Evolutionary conservation across 169 alveolate genomes (phyloP), one percentile per base, ranked within the genome.

Genomic region (Eimeria maxima): DNA sequence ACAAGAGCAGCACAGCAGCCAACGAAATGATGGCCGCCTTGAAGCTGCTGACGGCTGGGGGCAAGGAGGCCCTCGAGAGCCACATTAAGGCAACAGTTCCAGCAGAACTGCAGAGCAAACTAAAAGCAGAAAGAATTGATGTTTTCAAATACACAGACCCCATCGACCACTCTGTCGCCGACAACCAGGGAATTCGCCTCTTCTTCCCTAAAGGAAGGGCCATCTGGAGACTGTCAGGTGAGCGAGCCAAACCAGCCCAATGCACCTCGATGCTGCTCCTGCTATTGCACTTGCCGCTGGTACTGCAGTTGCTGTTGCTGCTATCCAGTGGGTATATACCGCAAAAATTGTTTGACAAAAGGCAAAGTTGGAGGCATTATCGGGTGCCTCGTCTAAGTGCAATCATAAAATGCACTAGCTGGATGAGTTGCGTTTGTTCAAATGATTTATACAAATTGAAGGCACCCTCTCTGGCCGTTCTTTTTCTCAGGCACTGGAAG

Each of bases 141-240:
- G 97, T 97, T 86, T 98, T 98, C 93, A 97, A 97, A 91, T 99
- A 98, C 93, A 96, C 63, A 53, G 99, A 99, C 88, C 99, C 99
- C 45, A 99, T 99, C 53, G 99, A 99, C 96, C 97, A 98, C n/a
- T 97, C 98, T 73, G 98, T 98, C 24, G 96, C 99, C 83, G 98
- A 97, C 93, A 98, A 99, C 86, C 99, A 99, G 97, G 99, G 99
- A 73, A 94, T 98, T 53, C 98, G 99, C 74, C 97, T 98, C 95
- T 96, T 97, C 94, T 98, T 97, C 95, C 97, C 97, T 44, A 99
- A 99, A 95, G 99, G 99, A 16, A 97, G 99, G 96, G 98, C 98
- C 88, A 97, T 98, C 14, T 98, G 98, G 94, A 97, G 99, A 95
- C 97, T 98, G 24, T 97, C 99, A 65, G 99, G 99, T 95, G 29